Percentiles rank a stretch among this genome's conserved stretches.
These are phyloP conservation scores for Zalaria sp. DNA, from an alignment of 2,329 filamentous ascomycete genomes.

Conservation along the genomic window DNA sequence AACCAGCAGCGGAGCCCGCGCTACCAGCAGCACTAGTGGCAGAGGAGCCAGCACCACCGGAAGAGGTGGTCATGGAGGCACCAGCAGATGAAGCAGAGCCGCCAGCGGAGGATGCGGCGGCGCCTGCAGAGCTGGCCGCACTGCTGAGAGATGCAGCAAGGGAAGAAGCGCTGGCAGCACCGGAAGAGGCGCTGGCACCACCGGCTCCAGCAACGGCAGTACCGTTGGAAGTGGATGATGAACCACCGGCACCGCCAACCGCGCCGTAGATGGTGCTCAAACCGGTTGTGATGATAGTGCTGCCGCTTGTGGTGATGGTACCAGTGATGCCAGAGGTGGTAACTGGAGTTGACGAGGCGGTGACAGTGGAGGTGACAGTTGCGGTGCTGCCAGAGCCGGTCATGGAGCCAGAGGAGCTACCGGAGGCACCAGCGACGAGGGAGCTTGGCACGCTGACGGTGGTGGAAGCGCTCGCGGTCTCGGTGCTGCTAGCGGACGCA, in stretches of 20 bases:
- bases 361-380: neutral
- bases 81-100: constrained; percentile 6
- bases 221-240: constrained; percentile 4
- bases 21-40: constrained; percentile 4
- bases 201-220: constrained; percentile 4
- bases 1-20: neutral
- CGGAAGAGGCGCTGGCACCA: constrained; percentile 6
- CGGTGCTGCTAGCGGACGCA: constrained; percentile 5
- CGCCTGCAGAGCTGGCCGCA: constrained; percentile 6
- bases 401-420: constrained; percentile 4
- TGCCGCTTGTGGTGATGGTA: constrained; percentile 15
- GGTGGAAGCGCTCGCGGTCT: constrained; percentile 1
- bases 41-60: constrained; percentile 1
- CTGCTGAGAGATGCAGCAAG: constrained; percentile 6
- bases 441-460: neutral
- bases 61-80: constrained; percentile 2
- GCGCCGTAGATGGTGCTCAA: constrained; percentile 18
- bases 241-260: constrained; percentile 5
- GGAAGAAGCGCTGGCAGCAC: constrained; percentile 2
- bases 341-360: constrained; percentile 7
- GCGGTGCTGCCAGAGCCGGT: constrained; percentile 3
- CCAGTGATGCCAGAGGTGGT: constrained; percentile 17
- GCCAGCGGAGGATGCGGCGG: constrained; percentile 3
- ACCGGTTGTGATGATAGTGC: constrained; percentile 17
- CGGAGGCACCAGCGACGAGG: neutral